phyloP scores from a whole-genome alignment of 495 filamentous ascomycete genomes.

The Oidiodendron maius region DNA sequence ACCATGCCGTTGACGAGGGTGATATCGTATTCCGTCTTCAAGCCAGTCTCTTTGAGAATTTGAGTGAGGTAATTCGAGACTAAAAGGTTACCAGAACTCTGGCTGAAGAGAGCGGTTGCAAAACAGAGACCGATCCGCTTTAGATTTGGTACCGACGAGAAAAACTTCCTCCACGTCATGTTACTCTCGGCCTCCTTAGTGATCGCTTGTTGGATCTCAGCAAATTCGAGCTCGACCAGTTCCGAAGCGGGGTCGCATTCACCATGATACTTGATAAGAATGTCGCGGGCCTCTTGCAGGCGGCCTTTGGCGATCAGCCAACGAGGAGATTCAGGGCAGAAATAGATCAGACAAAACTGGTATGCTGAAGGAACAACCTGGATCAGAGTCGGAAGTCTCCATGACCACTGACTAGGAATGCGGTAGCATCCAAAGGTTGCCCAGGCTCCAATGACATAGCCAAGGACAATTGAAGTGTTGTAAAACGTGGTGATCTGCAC shows the following conservation, averaged over 20 bases:
- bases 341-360: background rate
- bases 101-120: background rate
- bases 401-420: background rate
- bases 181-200: background rate
- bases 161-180: background rate
- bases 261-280: conserved; percentile 34
- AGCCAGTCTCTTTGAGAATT: background rate
- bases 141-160: background rate
- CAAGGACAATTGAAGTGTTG: conserved; percentile 1
- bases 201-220: background rate
- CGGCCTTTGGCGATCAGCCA: background rate
- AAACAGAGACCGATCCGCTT: background rate
- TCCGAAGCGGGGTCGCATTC: background rate
- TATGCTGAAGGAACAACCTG: background rate
- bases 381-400: background rate
- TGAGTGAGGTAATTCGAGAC: conserved; percentile 1
- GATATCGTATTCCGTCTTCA: background rate
- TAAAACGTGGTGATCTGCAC: background rate
- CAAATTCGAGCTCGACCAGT: background rate
- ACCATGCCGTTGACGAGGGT: conserved; percentile 6
- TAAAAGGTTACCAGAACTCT: background rate
- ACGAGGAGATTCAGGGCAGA: conserved; percentile 2
- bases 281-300: conserved; percentile 26
- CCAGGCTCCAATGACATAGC: conserved; percentile 9
- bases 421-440: background rate